phyloP scores from a whole-genome alignment of 108 stramenopile species.

The Skeletonema menzelii region DNA sequence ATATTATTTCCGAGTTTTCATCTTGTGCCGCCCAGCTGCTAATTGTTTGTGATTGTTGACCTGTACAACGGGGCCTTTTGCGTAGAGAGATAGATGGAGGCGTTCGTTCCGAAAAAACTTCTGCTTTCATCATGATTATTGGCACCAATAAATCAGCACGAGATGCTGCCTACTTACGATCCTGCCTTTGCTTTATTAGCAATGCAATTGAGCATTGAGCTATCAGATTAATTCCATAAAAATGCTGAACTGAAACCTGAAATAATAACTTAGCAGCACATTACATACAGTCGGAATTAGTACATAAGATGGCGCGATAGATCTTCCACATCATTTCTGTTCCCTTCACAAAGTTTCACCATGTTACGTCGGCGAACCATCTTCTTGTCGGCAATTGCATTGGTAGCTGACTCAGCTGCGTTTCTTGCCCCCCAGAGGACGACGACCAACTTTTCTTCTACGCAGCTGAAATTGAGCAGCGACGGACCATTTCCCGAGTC shows the following conservation, averaged over 20 bases:
- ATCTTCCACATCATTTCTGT: not conserved
- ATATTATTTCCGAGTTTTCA: slow-evolving; percentile 1
- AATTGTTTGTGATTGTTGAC: not conserved
- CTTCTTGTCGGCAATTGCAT: slow-evolving; percentile 19
- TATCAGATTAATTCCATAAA: no score
- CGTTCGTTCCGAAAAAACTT: not conserved
- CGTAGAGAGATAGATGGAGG: not conserved
- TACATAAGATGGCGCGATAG: not conserved
- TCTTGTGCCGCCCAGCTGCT: not conserved
- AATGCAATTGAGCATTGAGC: no score
- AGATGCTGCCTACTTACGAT: not conserved
- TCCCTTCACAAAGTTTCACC: no score
- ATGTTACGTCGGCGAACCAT: not conserved
- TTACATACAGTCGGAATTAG: not conserved
- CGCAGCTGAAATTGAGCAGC: not conserved
- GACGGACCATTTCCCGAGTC: slow-evolving; percentile 22
- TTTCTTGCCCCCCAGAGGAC: slow-evolving; percentile 2
- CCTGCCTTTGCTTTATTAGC: no score
- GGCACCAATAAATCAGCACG: not conserved
- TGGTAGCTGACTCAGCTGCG: slow-evolving; percentile 8
- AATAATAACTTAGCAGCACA: no score
- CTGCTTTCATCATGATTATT: not conserved
- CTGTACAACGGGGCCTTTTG: not conserved
- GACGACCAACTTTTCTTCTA: slow-evolving; percentile 2
- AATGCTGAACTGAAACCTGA: no score